Evolutionary conservation across 2,329 filamentous ascomycete species (phyloP).

Genomic region (Waltergamsia citrina): DNA sequence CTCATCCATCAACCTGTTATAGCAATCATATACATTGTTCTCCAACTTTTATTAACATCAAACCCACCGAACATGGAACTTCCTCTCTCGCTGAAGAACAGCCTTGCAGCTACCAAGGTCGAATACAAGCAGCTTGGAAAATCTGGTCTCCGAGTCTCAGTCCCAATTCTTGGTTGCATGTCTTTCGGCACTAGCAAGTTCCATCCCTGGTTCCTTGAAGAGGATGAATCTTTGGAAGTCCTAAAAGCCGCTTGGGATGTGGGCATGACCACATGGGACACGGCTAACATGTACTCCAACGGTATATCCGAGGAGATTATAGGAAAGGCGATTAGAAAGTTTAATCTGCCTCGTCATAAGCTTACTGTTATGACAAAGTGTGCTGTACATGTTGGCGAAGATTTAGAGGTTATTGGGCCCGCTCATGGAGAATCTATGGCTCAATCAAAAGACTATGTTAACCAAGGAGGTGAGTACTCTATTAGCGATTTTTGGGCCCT

Average conservation of each 20-base stretch:
- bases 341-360: conserved; percentile 43
- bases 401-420: conserved; percentile 1
- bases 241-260: conserved; percentile 52
- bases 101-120: background rate
- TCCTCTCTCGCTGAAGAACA: too few species aligned
- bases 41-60: too few species aligned
- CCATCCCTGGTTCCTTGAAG: conserved; percentile 9
- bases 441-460: conserved; percentile 15
- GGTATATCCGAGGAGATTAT: conserved; percentile 43
- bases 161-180: conserved; percentile 27
- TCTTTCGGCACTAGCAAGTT: conserved; percentile 20
- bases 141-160: conserved; percentile 30
- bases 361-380: conserved; percentile 51
- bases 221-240: conserved; percentile 29
- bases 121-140: conserved; percentile 20
- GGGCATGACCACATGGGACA: conserved; percentile 37
- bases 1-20: too few species aligned
- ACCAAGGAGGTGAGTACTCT: conserved; percentile 6
- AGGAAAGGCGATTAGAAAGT: conserved; percentile 48
- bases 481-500: background rate
- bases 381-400: conserved; percentile 31
- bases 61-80: too few species aligned
- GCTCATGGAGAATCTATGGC: background rate
- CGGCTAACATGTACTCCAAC: conserved; percentile 46
- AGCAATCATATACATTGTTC: too few species aligned